Base-by-base conservation (phyloP, 2,329 filamentous ascomycete genomes). In the Anthostomella pinea region DNA sequence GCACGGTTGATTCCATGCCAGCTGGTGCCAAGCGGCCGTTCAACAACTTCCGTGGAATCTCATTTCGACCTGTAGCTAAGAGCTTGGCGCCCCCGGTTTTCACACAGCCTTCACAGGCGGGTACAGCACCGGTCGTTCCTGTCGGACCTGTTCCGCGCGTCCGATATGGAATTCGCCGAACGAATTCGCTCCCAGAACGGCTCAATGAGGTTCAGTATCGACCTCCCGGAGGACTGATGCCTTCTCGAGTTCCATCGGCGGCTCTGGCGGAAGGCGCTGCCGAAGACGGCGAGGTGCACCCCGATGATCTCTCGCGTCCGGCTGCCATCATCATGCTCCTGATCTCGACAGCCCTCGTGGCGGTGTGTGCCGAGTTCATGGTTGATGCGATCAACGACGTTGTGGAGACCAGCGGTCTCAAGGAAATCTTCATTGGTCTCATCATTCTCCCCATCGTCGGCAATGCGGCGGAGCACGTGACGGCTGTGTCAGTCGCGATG, bases 11-110 rank as follows among this genome's bases (percentile, higher is more conserved):
- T 7, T 41, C 33, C 27, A 47, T 19, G 40, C 44, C 33, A 24
- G 35, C 35, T 31, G 49, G 38, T 25, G 30, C 38, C 41, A 67
- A 66, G 30, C 67, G 69, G 32, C 69, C 75, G 2, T 78, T 83
- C 55, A 70, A 70, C 10, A 64, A 61, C 42, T 57, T 84, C 10
- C 77, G 80, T 29, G 71, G 68, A 31, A 67, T 87, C 31, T 82
- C 77, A 1, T 71, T 85, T 35, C 68, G 75, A 29, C 80, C 81
- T 2, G 72, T 73, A 22, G 77, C 80, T 14, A 85, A 81, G 53
- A 78, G 80, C 30, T 68, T 90, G 4, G 79, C 85, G 0, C 84
- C 85, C 32, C 79, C 80, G 8, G 83, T 89, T 39, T 89, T 90
- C 49, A 68, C 67, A 0, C 70, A 75, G 40, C 64, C 67, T 5